Conservation (phyloP, 169 alveolate species). For the Eimeria sp. region DNA sequence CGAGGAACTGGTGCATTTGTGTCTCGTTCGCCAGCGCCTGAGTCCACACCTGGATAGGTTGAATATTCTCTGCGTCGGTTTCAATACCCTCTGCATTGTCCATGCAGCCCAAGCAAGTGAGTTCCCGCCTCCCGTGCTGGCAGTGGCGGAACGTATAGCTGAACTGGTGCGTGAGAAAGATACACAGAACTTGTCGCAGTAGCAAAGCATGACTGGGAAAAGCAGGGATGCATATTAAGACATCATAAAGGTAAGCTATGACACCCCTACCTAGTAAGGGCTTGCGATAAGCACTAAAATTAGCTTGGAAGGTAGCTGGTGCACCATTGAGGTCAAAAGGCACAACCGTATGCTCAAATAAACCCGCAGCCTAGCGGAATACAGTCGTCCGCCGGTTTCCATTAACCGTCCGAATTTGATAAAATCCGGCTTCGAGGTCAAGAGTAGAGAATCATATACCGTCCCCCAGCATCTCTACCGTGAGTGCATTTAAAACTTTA, state of each 20-base stretch:
- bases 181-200: background rate
- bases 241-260: background rate
- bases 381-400: background rate
- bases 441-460: no score
- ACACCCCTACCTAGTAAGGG: background rate
- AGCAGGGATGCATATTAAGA: background rate
- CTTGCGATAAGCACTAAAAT: background rate
- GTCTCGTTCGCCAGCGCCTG: background rate
- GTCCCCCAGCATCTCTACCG: no score
- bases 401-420: background rate
- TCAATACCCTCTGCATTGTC: background rate
- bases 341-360: background rate
- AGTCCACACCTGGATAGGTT: background rate
- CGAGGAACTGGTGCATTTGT: background rate
- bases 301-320: no score
- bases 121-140: background rate
- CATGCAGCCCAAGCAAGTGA: background rate
- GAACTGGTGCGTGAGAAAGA: background rate
- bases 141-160: background rate
- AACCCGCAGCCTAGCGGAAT: background rate
- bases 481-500: no score
- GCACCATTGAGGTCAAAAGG: background rate
- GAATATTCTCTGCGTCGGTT: background rate
- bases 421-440: background rate
- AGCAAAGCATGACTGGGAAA: background rate